These are phyloP conservation scores for Phytophthora hybrid DNA, from an alignment of 352 stramenopile genomes.

Conservation along the genomic window DNA sequence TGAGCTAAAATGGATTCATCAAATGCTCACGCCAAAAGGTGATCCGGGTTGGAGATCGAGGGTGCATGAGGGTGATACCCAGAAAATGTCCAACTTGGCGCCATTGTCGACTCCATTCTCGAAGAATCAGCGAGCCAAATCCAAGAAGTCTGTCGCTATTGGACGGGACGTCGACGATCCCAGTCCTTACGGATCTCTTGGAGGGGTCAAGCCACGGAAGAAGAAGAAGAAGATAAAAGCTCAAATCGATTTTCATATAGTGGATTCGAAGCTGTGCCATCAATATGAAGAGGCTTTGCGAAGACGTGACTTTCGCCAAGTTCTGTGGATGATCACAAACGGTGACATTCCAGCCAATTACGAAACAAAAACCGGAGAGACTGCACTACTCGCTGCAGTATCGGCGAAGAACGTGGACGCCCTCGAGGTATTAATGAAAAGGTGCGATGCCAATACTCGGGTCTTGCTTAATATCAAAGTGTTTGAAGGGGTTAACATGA, in stretches of 20 bases:
- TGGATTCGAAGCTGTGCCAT: conserved; percentile 26
- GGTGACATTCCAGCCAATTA: conserved; percentile 54
- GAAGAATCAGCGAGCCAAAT: conserved; percentile 26
- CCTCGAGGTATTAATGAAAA: conserved; percentile 52
- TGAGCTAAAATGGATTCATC: conserved; percentile 21
- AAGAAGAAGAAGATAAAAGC: conserved; percentile 5
- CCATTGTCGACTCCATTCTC: conserved; percentile 23
- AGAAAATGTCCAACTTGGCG: conserved; percentile 25
- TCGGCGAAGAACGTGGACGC: conserved; percentile 52
- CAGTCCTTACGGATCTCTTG: conserved; percentile 17
- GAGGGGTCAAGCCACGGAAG: background rate
- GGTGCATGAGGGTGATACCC: conserved; percentile 1
- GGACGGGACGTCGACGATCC: background rate
- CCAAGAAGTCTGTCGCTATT: conserved; percentile 29
- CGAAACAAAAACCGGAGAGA: conserved; percentile 69
- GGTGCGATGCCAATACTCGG: conserved; percentile 30
- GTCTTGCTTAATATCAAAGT: too few relatives aligned
- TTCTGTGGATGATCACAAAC: conserved; percentile 81
- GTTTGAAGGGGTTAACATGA: background rate
- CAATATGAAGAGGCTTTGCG: conserved; percentile 64
- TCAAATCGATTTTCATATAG: background rate
- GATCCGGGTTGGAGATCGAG: background rate
- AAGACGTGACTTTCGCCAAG: conserved; percentile 62
- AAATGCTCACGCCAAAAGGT: conserved; percentile 14
- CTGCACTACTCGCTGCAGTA: conserved; percentile 64